Evolutionary conservation across 352 stramenopile species (phyloP).

Genomic region (Globisporangium paroecandrum): DNA sequence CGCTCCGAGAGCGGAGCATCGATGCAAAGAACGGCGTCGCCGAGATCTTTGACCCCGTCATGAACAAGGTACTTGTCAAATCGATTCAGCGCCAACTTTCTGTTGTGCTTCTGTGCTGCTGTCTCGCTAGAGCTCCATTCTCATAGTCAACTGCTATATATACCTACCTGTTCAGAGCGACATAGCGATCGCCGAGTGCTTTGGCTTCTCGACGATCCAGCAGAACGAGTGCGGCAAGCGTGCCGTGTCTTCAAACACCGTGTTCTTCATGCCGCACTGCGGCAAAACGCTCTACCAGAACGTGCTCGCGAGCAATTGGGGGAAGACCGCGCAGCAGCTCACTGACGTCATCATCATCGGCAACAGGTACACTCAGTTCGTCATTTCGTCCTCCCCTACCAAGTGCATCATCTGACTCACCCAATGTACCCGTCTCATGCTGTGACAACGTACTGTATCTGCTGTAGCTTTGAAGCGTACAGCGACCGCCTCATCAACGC

Average conservation of each 20-base stretch:
- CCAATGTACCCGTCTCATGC: not conserved
- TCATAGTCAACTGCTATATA: not conserved
- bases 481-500: constrained; percentile 57
- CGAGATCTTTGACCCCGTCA: constrained; percentile 76
- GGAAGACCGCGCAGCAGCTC: constrained; percentile 12
- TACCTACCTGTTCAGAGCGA: constrained; percentile 44
- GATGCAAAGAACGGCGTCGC: not conserved
- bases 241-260: constrained; percentile 33
- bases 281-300: constrained; percentile 87
- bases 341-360: constrained; percentile 71
- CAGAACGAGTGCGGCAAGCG: constrained; percentile 65
- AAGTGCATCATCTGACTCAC: not conserved
- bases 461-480: constrained; percentile 72
- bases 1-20: constrained; percentile 10
- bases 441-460: constrained; percentile 11
- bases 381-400: not conserved
- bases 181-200: constrained; percentile 36
- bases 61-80: constrained; percentile 51
- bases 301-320: constrained; percentile 83
- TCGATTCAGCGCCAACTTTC: not conserved
- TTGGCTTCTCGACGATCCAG: constrained; percentile 44
- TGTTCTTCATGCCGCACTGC: constrained; percentile 94
- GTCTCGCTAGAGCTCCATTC: not conserved
- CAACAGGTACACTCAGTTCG: constrained; percentile 56
- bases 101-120: not conserved